Base-by-base conservation (phyloP, 2,329 filamentous ascomycete species). In the Ophidiomyces ophidiicola region DNA sequence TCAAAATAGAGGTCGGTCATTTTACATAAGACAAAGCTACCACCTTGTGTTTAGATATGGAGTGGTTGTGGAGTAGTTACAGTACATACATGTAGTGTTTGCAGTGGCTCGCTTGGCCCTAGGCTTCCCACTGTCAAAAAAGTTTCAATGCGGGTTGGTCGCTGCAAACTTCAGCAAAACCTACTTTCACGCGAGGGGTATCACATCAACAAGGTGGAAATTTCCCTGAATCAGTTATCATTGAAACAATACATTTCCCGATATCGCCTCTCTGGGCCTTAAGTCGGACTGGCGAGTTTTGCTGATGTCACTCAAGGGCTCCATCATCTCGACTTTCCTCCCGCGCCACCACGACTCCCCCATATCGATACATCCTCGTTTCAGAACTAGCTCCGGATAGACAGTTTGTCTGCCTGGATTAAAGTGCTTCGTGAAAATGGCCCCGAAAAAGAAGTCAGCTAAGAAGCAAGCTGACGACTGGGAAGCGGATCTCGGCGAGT, bases 361-460 rank as follows among this genome's bases (percentile, higher is more conserved):
- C 38, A 35, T 36, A 36, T 21, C 38, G 15, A 35, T 35, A 30
- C 31, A 23, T 29, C 32, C 24, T 35, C 38, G 24, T 18, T 25
- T 34, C 38, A 32, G 24, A 31, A 31, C 31, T 11, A 23, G 37
- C 31, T 31, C 38, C n/a, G 18, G 23, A 35, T 36, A 36, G 15
- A 12, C 11, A 17, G 6, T 24, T 18, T 19, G 12, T 8, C 24
- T 10, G 11, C 14, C 10, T 10, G 10, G 23, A 8, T 25, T 29
- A 15, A 5, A 12, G 15, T 6, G 14, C 14, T 18, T 11, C 20
- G 12, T 30, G 24, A 45, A 38, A 45, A 96, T 94, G 88, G 68
- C 87, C 56, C 87, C 87, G 46, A 94, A 94, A 70, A 92, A 90
- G 73, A 94, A 94, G 75, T 81, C 80, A 60, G 82, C 79, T 65